These are phyloP conservation scores for Curvularia hawaiiensis DNA, from an alignment of 2,329 filamentous ascomycete genomes.

Conservation along the genomic window DNA sequence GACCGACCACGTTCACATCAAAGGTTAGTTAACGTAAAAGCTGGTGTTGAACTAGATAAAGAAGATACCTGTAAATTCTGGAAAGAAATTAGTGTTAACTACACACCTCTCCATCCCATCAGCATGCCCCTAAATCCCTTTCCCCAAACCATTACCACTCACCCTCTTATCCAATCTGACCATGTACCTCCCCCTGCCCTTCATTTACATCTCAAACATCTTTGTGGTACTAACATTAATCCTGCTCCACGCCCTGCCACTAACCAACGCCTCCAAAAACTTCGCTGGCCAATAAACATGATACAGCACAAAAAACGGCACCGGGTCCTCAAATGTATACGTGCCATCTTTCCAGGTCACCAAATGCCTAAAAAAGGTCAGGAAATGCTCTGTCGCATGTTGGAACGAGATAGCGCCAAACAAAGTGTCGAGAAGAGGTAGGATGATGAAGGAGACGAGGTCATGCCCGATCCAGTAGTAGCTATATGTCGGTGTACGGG, in stretches of 20 bases:
- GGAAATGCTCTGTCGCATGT: constrained; percentile 31
- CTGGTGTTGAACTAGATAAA: no score
- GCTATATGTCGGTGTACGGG: constrained; percentile 27
- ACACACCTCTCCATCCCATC: neutral
- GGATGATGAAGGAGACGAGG: constrained; percentile 57
- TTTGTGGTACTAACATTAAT: constrained; percentile 71
- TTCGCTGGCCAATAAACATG: constrained; percentile 59
- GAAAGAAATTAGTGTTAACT: no score
- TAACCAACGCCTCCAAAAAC: constrained; percentile 55
- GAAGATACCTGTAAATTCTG: no score
- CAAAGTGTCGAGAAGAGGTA: constrained; percentile 39
- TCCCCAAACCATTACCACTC: neutral
- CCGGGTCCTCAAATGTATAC: constrained; percentile 55
- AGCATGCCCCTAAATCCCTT: neutral
- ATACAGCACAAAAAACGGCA: constrained; percentile 58
- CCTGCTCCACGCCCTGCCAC: constrained; percentile 63
- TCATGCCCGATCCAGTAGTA: constrained; percentile 75
- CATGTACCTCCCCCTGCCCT: neutral
- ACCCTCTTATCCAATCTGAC: neutral
- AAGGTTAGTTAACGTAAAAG: no score
- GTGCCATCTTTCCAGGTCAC: constrained; percentile 57
- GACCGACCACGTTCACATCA: no score
- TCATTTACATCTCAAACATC: constrained; percentile 52
- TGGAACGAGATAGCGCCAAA: constrained; percentile 23
- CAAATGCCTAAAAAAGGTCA: constrained; percentile 50